Conservation (phyloP, 31 red algal species). For the Endocladia muricata region DNA sequence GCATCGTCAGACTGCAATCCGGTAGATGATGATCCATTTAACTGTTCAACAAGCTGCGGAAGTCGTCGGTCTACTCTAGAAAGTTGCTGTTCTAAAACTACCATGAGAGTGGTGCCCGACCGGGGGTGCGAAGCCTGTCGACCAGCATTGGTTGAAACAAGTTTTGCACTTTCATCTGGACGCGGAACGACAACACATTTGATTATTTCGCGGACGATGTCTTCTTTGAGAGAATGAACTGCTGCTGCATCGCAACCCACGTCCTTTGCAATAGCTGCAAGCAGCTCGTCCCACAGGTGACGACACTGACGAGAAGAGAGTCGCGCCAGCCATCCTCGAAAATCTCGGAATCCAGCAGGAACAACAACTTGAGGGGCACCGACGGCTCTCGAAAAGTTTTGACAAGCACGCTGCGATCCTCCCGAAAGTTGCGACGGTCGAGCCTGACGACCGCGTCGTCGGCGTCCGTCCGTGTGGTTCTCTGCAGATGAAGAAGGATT, state of each 20-base stretch:
- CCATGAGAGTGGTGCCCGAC: slow-evolving; percentile 37
- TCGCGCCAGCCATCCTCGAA: slow-evolving; percentile 45
- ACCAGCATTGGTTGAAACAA: slow-evolving; percentile 46
- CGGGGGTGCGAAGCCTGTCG: slow-evolving; percentile 19
- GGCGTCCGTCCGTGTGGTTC: too few relatives aligned
- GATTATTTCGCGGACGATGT: slow-evolving; percentile 43
- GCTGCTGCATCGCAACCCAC: slow-evolving; percentile 13
- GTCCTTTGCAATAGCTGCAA: slow-evolving; percentile 7
- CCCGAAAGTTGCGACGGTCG: slow-evolving; percentile 15
- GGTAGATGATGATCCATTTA: too few relatives aligned
- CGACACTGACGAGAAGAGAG: neutral
- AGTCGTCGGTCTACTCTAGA: neutral
- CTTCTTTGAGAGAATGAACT: slow-evolving; percentile 24
- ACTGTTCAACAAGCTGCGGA: neutral
- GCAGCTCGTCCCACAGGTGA: slow-evolving; percentile 35
- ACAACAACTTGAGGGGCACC: slow-evolving; percentile 17
- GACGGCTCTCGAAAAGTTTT: neutral
- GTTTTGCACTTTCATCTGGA: slow-evolving; percentile 37
- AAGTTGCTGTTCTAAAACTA: slow-evolving; percentile 35
- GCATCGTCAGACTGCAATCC: too few relatives aligned
- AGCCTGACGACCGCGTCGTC: slow-evolving; percentile 13
- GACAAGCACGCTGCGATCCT: neutral
- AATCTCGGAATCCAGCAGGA: slow-evolving; percentile 44
- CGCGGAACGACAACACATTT: slow-evolving; percentile 35
- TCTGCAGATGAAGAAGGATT: too few relatives aligned